phyloP scores from a whole-genome alignment of 2,329 filamentous ascomycete genomes.

The Cercospora sp. region DNA sequence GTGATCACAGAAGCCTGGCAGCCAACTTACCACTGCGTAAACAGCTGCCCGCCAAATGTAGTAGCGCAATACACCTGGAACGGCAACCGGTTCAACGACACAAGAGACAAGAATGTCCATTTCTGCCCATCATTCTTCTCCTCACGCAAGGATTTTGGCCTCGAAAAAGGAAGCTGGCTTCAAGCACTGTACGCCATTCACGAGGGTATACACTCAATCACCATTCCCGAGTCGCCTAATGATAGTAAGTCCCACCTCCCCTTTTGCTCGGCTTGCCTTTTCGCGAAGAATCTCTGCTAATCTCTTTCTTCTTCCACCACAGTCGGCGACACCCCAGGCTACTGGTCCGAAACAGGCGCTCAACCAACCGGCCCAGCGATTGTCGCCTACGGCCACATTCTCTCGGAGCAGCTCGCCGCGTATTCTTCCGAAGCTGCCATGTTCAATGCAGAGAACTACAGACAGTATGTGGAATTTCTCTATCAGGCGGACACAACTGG shows the following conservation, averaged over 20 bases:
- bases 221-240: neutral
- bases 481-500: neutral
- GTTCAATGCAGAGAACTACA: constrained; percentile 2
- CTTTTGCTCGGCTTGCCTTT: neutral
- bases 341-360: neutral
- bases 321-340: neutral
- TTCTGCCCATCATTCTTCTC: neutral
- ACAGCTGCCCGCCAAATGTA: neutral
- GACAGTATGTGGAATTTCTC: neutral
- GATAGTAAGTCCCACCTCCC: neutral
- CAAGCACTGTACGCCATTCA: neutral
- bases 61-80: neutral
- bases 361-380: neutral
- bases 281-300: neutral
- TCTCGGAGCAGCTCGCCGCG: neutral
- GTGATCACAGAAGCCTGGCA: neutral
- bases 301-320: neutral
- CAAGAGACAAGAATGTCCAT: neutral
- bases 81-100: neutral
- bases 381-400: neutral
- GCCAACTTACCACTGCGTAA: neutral
- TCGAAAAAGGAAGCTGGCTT: neutral
- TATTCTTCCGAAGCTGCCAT: constrained; percentile 2
- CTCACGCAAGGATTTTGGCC: neutral
- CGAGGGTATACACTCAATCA: neutral